Conservation (phyloP, 2,329 filamentous ascomycete species). For the Chalara sp. region DNA sequence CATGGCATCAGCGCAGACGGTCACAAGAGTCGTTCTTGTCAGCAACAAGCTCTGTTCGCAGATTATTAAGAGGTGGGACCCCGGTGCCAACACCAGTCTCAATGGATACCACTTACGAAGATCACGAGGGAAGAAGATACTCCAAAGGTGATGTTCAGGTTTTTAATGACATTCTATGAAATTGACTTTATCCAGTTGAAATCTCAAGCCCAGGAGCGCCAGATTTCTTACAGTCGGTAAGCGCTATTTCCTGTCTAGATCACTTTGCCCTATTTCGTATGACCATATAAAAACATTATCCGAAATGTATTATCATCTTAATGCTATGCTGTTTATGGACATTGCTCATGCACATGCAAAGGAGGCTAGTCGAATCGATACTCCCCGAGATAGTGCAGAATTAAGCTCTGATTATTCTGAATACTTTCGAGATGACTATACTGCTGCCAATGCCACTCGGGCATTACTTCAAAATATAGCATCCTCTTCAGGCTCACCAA, state of each 20-base stretch:
- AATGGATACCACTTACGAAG: slow-evolving; percentile 10
- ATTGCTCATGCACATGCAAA: background rate
- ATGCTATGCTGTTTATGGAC: background rate
- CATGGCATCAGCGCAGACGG: slow-evolving; percentile 23
- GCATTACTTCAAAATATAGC: too few relatives aligned
- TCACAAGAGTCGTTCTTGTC: slow-evolving; percentile 23
- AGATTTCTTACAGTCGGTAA: slow-evolving; percentile 24
- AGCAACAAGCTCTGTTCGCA: slow-evolving; percentile 23
- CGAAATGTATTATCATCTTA: too few relatives aligned
- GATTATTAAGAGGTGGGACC: slow-evolving; percentile 22
- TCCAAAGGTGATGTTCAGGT: slow-evolving; percentile 10
- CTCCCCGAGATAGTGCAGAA: slow-evolving; percentile 20
- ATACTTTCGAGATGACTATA: background rate
- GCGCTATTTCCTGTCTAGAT: slow-evolving; percentile 1
- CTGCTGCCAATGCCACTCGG: too few relatives aligned
- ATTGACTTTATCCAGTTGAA: slow-evolving; percentile 13
- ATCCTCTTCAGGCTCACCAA: too few relatives aligned
- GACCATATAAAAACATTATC: too few relatives aligned
- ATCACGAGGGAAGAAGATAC: slow-evolving; percentile 11
- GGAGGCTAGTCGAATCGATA: slow-evolving; percentile 26
- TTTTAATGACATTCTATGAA: too few relatives aligned
- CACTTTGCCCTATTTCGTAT: too few relatives aligned
- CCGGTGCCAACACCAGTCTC: slow-evolving; percentile 20
- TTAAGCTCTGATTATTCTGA: slow-evolving; percentile 4
- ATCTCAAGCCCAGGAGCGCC: slow-evolving; percentile 17